Percentiles rank a stretch among this genome's conserved stretches.
Conservation (phyloP, 306 rosid species). For the Bauhinia variegata region DNA sequence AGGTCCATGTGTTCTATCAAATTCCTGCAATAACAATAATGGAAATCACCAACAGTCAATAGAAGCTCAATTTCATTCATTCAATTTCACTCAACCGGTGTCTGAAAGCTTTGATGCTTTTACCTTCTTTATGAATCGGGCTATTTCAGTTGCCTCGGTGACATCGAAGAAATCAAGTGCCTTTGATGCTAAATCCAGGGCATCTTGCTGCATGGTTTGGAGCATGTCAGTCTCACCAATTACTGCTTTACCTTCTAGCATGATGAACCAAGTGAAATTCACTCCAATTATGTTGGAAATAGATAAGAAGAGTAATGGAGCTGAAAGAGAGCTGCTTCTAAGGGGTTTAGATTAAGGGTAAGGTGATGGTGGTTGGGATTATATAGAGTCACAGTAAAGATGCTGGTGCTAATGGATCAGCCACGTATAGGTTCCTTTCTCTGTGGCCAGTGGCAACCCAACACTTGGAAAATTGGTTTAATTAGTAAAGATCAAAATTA, state of each 20-base stretch:
- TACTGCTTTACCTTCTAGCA: constrained; percentile 88
- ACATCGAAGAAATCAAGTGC: constrained; percentile 87
- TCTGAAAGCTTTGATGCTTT: background rate
- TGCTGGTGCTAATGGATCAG: constrained; percentile 16
- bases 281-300: background rate
- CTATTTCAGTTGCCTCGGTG: constrained; percentile 82
- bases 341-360: background rate
- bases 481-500: too few relatives aligned
- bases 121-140: constrained; percentile 80
- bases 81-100: background rate
- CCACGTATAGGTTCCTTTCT: constrained; percentile 28
- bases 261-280: constrained; percentile 30
- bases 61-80: background rate
- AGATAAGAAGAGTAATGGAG: background rate
- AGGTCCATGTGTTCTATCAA: constrained; percentile 65
- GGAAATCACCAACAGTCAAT: background rate
- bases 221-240: constrained; percentile 87
- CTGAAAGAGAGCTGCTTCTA: background rate
- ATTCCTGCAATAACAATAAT: constrained; percentile 57
- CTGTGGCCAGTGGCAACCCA: too few relatives aligned
- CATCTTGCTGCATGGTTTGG: constrained; percentile 76
- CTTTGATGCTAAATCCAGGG: constrained; percentile 73
- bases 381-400: constrained; percentile 12
- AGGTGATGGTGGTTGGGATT: constrained; percentile 15
- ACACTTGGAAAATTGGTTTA: too few relatives aligned